Conservation (phyloP, 768 basidiomycete genomes). For the Pleurotus citrinopileatus region DNA sequence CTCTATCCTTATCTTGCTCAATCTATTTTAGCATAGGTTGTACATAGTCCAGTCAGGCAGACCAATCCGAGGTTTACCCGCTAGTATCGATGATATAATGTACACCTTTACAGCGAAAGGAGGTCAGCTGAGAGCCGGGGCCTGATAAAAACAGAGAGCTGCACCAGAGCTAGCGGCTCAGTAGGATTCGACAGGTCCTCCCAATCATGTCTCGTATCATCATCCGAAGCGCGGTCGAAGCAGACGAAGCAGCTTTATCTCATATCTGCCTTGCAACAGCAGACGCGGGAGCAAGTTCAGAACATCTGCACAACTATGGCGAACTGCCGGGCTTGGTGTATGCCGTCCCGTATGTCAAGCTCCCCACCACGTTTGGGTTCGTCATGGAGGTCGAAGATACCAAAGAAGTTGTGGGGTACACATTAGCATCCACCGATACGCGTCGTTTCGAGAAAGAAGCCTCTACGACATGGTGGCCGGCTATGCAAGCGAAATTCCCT, state of each 20-base stretch:
- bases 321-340: conserved; percentile 73
- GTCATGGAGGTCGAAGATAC: conserved; percentile 57
- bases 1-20: background rate
- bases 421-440: conserved; percentile 66
- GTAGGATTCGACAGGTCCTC: too few species aligned
- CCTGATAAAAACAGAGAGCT: too few species aligned
- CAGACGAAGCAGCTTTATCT: conserved; percentile 57
- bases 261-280: conserved; percentile 75
- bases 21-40: background rate
- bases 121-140: too few species aligned
- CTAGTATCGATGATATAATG: too few species aligned
- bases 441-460: conserved; percentile 58
- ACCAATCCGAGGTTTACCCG: too few species aligned
- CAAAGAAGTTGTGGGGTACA: conserved; percentile 64
- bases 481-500: conserved; percentile 54
- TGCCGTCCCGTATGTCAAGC: conserved; percentile 71
- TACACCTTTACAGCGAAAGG: too few species aligned
- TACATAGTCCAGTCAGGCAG: too few species aligned
- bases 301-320: conserved; percentile 52
- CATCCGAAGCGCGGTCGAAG: conserved; percentile 54
- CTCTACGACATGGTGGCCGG: conserved; percentile 63
- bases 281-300: conserved; percentile 67
- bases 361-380: conserved; percentile 70
- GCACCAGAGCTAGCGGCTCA: too few species aligned
- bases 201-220: conserved; percentile 32